A percentile compares a stretch with the other conserved stretches of the same genome.
Conservation (phyloP, 257 asterid species). For the Solanum dulcamara region DNA sequence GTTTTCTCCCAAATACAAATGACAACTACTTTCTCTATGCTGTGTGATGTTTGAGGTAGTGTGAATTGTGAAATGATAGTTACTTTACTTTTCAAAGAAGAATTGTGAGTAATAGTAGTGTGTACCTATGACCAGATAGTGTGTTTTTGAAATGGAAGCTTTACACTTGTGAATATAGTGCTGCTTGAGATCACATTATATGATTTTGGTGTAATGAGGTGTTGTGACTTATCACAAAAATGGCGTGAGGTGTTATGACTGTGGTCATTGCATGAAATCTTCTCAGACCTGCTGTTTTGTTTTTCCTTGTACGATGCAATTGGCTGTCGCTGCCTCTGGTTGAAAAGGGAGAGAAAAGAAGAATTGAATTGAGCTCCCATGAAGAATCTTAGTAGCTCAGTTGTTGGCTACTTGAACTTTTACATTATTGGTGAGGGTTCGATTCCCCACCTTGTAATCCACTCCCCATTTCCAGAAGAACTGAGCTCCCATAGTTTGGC, state of each 20-base stretch:
- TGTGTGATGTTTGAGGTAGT: not conserved
- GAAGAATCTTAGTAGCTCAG: not conserved
- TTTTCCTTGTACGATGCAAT: not conserved
- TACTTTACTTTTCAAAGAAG: not conserved
- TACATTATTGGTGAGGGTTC: not conserved
- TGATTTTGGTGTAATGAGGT: not conserved
- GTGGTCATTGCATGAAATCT: not conserved
- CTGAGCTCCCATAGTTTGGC: not conserved
- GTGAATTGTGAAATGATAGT: not conserved
- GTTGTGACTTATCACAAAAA: not conserved
- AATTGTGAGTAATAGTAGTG: not conserved
- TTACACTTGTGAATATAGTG: not conserved
- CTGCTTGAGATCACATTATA: not conserved
- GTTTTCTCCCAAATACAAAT: not conserved
- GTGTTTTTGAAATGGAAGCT: not conserved
- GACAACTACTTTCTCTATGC: not conserved
- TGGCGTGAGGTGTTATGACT: not conserved
- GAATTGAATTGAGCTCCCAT: not conserved
- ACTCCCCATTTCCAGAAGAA: not conserved
- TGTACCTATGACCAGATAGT: not conserved
- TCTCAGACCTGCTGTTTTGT: not conserved
- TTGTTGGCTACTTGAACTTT: not conserved
- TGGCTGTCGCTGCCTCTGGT: not conserved
- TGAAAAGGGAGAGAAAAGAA: not conserved
- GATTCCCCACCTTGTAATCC: too few relatives aligned